Base-by-base conservation (phyloP, 2,329 filamentous ascomycete genomes). In the Ceratocystis destructans region DNA sequence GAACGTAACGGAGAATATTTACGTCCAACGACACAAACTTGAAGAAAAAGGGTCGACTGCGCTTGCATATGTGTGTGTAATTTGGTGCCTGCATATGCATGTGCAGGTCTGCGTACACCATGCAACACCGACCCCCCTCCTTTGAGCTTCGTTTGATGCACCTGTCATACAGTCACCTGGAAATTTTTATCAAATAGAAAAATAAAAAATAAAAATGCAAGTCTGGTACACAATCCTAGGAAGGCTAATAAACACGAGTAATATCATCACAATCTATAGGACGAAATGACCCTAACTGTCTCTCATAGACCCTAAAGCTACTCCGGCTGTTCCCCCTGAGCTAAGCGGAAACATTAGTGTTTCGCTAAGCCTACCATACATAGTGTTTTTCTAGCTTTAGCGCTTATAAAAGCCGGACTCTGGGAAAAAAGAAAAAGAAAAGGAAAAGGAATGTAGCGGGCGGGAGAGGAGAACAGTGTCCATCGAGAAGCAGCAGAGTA, bases 321-420 rank as follows among this genome's bases (percentile, higher is more conserved):
- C 28, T 59, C 53, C 12, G 17, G 37, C 37, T 28, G 33, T 37
- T 17, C 28, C 61, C 61, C 45, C 61, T 63, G 46, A 63, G 46
- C 22, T 63, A 64, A 64, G 63, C 63, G 63, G 48, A 64, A 59
- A 57, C 48, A n/a, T 17, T 64, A 41, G 41, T 64, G 53, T 31
- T 8, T 64, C 48, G 48, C 63, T 33, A 57, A 59, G 20, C 6
- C 44, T 59, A 25, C 53, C 48, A 25, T 15, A 46, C 45, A 6
- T 33, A 37, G 31, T n/a, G 12, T 62, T 5, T 59, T 61, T 17
- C 31, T 59, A n/a, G 8, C 15, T 3, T 15, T 37, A 17, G 4
- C 25, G 7, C 25, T 17, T 37, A 1, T 41, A 41, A 12, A 41
- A 41, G 37, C 37, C 12, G 5, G 25, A 33, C 28, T 20, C 53